Evolutionary conservation across 805 yeast species (phyloP), one percentile per base, ranked within the genome.

Genomic region (Candida hispaniensis): DNA sequence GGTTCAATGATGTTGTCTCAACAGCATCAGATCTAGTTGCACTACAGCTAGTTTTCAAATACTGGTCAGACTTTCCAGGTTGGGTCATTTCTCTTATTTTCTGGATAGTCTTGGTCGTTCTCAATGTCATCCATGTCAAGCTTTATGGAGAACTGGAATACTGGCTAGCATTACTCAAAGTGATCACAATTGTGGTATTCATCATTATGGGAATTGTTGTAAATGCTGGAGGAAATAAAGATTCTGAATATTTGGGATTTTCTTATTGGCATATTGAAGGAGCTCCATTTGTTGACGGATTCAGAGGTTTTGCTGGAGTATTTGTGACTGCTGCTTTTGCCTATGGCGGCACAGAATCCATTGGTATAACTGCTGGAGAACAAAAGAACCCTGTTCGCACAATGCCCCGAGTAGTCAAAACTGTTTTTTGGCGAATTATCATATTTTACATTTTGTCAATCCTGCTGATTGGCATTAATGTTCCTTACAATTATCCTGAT

Each of bases 81-180:
- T 73, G 71, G 66, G 64, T 64, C 26, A 59, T 66, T 3, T 61
- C 73, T 3, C 51, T 70, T 28, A 60, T 73, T 18, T 67, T 73
- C 46, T 72, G 76, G 73, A 58, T 61, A 10, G 55, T 67, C 28
- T 54, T 73, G 2, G 49, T 71, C 14, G 47, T 50, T 6, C 47
- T 52, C 34, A 70, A 71, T 48, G 56, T 67, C 24, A 59, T 69
- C 40, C 70, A 68, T 33, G 76, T 69, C n/a, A 56, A 55, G 41
- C 67, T 69, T 16, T 56, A 73, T 39, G 68, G 76, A 38, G 67
- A 74, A 38, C 60, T 71, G n/a, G 82, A 73, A 47, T 79, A 73
- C 53, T 78, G 77, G 76, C 66, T 73, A 45, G 73, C 79, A 1
- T 48, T 67, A 11, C 60, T 79, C 54, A 79, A 79, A 53, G 71